Evolutionary conservation across 495 filamentous ascomycete species (phyloP).

Genomic region (Physcia stellaris): DNA sequence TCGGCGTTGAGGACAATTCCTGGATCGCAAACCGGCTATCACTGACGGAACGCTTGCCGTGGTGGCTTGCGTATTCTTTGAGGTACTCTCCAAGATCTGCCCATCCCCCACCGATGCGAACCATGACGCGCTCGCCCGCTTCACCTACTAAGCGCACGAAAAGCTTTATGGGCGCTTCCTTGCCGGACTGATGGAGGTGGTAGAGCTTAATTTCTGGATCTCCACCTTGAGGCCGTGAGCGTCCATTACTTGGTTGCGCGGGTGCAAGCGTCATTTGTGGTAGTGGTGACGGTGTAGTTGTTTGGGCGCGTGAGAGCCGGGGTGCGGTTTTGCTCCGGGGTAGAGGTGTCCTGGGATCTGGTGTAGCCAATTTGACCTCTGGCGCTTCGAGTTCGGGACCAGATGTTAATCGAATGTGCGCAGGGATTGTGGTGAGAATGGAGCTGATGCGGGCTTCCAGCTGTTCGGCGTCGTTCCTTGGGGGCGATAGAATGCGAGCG

Average conservation of each 20-base stretch:
- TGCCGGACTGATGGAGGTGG: slow-evolving; percentile 73
- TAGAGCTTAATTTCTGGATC: slow-evolving; percentile 75
- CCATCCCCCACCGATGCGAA: slow-evolving; percentile 93
- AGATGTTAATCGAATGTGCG: slow-evolving; percentile 60
- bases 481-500: background rate
- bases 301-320: slow-evolving; percentile 8
- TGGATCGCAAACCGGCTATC: slow-evolving; percentile 13
- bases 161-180: slow-evolving; percentile 77
- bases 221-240: slow-evolving; percentile 28
- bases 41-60: slow-evolving; percentile 40
- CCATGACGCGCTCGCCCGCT: slow-evolving; percentile 87
- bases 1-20: slow-evolving; percentile 7
- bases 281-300: slow-evolving; percentile 34
- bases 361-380: background rate
- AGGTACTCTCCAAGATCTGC: slow-evolving; percentile 89
- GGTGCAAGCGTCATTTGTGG: slow-evolving; percentile 61
- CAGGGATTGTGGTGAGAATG: slow-evolving; percentile 67
- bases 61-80: slow-evolving; percentile 83
- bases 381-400: slow-evolving; percentile 26
- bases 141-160: slow-evolving; percentile 88
- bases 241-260: slow-evolving; percentile 29
- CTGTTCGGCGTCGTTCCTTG: slow-evolving; percentile 38
- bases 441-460: slow-evolving; percentile 77
- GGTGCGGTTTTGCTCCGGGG: slow-evolving; percentile 2
- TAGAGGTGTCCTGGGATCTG: background rate